Conservation (phyloP, 2,329 filamentous ascomycete genomes). For the Fusarium sp. region DNA sequence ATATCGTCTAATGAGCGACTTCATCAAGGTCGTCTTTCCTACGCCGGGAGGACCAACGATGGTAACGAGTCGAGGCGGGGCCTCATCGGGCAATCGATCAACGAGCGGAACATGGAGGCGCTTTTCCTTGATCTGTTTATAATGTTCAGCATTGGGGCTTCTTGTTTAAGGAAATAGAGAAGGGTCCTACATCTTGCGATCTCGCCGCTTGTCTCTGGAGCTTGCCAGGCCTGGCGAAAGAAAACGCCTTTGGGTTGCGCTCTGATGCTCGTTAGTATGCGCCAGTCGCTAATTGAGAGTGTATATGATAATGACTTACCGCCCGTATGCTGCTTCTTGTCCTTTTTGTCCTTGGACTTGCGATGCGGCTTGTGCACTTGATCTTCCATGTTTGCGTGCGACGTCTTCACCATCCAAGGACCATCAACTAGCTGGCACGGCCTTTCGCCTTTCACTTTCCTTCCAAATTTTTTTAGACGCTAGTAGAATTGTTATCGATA, state of each 20-base stretch:
- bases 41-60: slow-evolving; percentile 96
- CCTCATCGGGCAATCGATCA: slow-evolving; percentile 94
- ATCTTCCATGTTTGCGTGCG: slow-evolving; percentile 74
- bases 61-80: slow-evolving; percentile 90
- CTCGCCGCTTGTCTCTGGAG: slow-evolving; percentile 79
- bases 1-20: slow-evolving; percentile 92
- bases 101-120: slow-evolving; percentile 95
- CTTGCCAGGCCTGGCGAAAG: slow-evolving; percentile 83
- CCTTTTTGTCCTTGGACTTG: slow-evolving; percentile 90
- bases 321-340: slow-evolving; percentile 56
- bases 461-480: slow-evolving; percentile 10
- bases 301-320: background rate
- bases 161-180: background rate
- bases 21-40: slow-evolving; percentile 95
- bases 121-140: slow-evolving; percentile 85
- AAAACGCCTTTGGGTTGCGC: slow-evolving; percentile 90
- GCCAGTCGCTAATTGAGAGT: background rate
- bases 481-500: slow-evolving; percentile 36
- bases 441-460: slow-evolving; percentile 10
- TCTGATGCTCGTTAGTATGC: slow-evolving; percentile 59
- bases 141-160: slow-evolving; percentile 39
- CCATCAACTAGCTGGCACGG: slow-evolving; percentile 35
- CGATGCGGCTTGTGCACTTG: slow-evolving; percentile 89
- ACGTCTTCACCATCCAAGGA: slow-evolving; percentile 39
- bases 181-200: slow-evolving; percentile 72